Base-by-base conservation (phyloP, 495 filamentous ascomycete species). In the Penicillium longicatenatum region DNA sequence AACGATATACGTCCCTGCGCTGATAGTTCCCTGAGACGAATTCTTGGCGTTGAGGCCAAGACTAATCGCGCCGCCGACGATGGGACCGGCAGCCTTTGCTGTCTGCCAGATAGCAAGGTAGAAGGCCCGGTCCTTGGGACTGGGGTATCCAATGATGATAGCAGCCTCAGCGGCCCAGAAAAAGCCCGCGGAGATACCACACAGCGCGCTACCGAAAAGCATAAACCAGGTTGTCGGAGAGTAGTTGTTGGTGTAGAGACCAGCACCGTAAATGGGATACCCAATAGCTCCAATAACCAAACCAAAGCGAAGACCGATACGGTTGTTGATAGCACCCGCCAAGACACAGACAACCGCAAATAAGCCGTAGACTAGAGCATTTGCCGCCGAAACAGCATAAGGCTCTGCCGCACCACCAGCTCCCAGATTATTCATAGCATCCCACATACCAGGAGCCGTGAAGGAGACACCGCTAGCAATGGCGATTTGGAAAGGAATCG, bases 101-200 rank as follows among this genome's bases (percentile, higher is more conserved):
- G 69, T 72, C 52, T 72, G 69, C 69, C 69, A 72, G 35, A 72
- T 68, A 22, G 69, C 69, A 35, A 70, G 57, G 41, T 79, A 81
- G 49, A 79, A 77, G 16, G 80, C 84, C 50, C 79, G 74, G 50
- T 88, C 86, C 58, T 76, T 74, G 6, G 79, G 78, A 52, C 86
- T 85, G 0, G 84, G 83, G 60, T 88, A 88, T 9, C 79, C 76
- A 35, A 87, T 81, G 11, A 84, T 84, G 49, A 88, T 86, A n/a
- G 85, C 84, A 12, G 81, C 83, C 65, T 87, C 85, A 3, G 83
- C 79, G 49, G 78, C 79, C 86, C 86, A 88, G 68, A 87, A 88
- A n/a, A 87, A 77, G 12, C 84, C 84, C 0, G 85, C 85, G 0
- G 81, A 83, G 48, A 88, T 76, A 50, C 86, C 86, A 61, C 85